Evolutionary conservation across 108 stramenopile genomes (phyloP).

Genomic region (Chaetoceros muelleri): DNA sequence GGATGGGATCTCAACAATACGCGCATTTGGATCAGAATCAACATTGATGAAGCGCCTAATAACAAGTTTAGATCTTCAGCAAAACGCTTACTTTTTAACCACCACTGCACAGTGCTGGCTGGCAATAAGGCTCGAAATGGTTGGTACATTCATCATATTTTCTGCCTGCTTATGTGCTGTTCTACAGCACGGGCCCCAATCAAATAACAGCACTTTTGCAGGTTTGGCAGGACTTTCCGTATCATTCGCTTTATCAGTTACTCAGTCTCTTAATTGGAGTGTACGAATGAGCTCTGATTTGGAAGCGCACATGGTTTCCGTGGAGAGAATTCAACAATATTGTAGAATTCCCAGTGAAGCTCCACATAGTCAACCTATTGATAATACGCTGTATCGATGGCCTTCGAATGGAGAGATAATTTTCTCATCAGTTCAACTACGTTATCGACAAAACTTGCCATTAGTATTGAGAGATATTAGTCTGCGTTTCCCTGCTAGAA

Average conservation of each 20-base stretch:
- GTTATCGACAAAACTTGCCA: conserved; percentile 77
- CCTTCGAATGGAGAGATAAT: conserved; percentile 63
- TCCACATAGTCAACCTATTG: conserved; percentile 23
- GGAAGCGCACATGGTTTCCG: conserved; percentile 88
- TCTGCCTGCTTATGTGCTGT: conserved; percentile 65
- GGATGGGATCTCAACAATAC: conserved; percentile 86
- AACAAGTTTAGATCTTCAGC: conserved; percentile 56
- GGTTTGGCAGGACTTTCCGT: conserved; percentile 93
- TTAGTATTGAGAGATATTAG: conserved; percentile 84
- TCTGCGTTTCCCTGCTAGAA: conserved; percentile 47
- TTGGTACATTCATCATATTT: conserved; percentile 69
- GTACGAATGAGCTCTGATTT: conserved; percentile 88
- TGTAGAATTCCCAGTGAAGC: conserved; percentile 47
- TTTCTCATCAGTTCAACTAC: conserved; percentile 49
- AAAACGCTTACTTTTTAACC: conserved; percentile 78
- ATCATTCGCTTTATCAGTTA: conserved; percentile 79
- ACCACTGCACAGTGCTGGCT: conserved; percentile 92
- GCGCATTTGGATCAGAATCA: conserved; percentile 75
- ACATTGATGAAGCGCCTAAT: conserved; percentile 55
- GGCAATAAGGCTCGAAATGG: conserved; percentile 82
- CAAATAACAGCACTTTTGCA: conserved; percentile 51
- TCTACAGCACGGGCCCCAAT: conserved; percentile 13
- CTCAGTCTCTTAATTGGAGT: conserved; percentile 88
- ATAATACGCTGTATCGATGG: conserved; percentile 41
- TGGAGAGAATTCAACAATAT: conserved; percentile 81